phyloP scores from a whole-genome alignment of 345 rosid species.

The Corchorus capsularis region DNA sequence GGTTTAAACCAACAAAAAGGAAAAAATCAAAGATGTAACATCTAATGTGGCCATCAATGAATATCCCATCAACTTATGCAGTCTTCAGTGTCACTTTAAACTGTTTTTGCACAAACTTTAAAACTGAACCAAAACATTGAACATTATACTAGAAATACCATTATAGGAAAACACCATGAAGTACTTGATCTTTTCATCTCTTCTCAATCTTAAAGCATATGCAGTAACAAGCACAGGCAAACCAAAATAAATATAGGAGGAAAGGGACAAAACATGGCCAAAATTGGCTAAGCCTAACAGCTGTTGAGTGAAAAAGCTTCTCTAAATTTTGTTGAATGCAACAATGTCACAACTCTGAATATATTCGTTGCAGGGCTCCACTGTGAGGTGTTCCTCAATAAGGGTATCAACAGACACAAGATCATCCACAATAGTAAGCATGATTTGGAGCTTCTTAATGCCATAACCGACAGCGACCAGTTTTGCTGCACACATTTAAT shows the following conservation, averaged over 20 bases:
- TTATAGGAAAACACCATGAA: background rate
- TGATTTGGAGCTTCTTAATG: conserved; percentile 85
- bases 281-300: conserved; percentile 3
- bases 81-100: background rate
- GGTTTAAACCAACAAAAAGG: too few relatives aligned
- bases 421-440: conserved; percentile 91
- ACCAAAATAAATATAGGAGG: too few relatives aligned
- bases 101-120: background rate
- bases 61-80: background rate
- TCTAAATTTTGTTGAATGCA: conserved; percentile 93
- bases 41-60: background rate
- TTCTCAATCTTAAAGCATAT: background rate
- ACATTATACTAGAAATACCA: background rate
- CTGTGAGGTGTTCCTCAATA: conserved; percentile 73
- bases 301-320: background rate
- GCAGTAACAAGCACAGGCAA: background rate
- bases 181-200: background rate
- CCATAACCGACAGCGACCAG: conserved; percentile 87
- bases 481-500: conserved; percentile 57
- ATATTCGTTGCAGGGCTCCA: conserved; percentile 72
- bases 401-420: conserved; percentile 85
- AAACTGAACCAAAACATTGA: background rate
- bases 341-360: conserved; percentile 95
- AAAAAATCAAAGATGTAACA: too few relatives aligned
- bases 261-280: too few relatives aligned